Percentiles rank a stretch among this genome's conserved stretches.
Conservation (phyloP, 345 rosid genomes). For the Pistacia integerrima region DNA sequence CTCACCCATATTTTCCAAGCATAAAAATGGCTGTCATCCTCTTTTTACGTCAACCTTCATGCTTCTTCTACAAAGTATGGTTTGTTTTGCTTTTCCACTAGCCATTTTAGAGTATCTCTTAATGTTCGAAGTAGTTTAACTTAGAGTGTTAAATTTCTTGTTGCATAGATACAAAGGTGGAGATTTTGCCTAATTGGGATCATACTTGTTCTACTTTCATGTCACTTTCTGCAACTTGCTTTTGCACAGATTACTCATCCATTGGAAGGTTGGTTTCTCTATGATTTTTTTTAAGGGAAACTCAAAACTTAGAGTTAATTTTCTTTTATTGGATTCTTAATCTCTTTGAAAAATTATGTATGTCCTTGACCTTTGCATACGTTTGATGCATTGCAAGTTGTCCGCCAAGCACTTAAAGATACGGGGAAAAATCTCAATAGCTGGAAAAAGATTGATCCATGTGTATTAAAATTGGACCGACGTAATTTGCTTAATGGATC, state of each 20-base stretch:
- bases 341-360: too few relatives aligned
- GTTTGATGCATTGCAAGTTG: slow-evolving; percentile 8
- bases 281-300: neutral
- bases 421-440: slow-evolving; percentile 47
- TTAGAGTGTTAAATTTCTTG: neutral
- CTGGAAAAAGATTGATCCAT: slow-evolving; percentile 66
- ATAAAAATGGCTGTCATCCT: neutral
- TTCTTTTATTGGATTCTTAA: too few relatives aligned
- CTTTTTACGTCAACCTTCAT: neutral
- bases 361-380: neutral
- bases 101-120: too few relatives aligned
- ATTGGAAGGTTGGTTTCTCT: slow-evolving; percentile 50
- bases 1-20: neutral
- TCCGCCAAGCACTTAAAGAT: slow-evolving; percentile 2
- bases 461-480: slow-evolving; percentile 87
- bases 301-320: too few relatives aligned
- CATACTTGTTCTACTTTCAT: slow-evolving; percentile 32
- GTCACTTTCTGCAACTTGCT: slow-evolving; percentile 31
- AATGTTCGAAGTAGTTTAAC: too few relatives aligned
- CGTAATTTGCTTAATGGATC: slow-evolving; percentile 58
- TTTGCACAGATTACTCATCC: slow-evolving; percentile 50
- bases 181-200: slow-evolving; percentile 14
- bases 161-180: slow-evolving; percentile 31
- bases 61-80: neutral
- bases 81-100: too few relatives aligned